A percentile compares a stretch with the other conserved stretches of the same genome.
phyloP scores from a whole-genome alignment of 441 rosid species.

The Omphalea diandra region DNA sequence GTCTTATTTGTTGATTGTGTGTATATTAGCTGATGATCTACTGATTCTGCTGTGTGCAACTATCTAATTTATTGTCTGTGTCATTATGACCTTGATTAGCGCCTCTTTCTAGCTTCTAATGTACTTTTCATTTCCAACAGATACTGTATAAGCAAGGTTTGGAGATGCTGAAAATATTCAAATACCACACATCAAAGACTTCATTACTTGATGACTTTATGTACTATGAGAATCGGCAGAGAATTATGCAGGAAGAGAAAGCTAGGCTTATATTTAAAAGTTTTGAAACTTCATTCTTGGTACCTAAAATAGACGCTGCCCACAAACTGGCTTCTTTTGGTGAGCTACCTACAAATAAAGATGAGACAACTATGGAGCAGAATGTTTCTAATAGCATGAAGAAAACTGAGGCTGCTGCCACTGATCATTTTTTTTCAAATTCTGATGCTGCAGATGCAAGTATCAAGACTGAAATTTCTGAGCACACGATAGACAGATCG shows the following conservation, averaged over 20 bases:
- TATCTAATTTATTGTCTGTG: neutral
- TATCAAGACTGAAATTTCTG: conserved; percentile 21
- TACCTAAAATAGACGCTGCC: conserved; percentile 40
- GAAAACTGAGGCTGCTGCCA: conserved; percentile 27
- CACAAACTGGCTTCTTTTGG: conserved; percentile 25
- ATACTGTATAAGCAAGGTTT: neutral
- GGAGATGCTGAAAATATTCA: conserved; percentile 64
- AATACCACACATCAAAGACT: conserved; percentile 51
- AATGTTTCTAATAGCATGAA: conserved; percentile 25
- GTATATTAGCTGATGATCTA: neutral
- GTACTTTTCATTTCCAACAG: conserved; percentile 36
- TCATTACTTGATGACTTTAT: conserved; percentile 77
- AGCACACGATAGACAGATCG: conserved; percentile 15
- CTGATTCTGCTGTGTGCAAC: neutral
- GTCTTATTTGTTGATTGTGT: neutral
- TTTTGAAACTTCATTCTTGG: conserved; percentile 38
- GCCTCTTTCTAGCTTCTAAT: neutral
- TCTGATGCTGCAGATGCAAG: conserved; percentile 24
- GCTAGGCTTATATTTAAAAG: conserved; percentile 45
- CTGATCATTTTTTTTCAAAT: conserved; percentile 25
- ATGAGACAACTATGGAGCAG: conserved; percentile 29
- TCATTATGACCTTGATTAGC: neutral
- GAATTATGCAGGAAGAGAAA: conserved; percentile 78
- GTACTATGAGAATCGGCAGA: conserved; percentile 84
- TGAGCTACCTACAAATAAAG: conserved; percentile 27